phyloP scores from a whole-genome alignment of 2,329 filamentous ascomycete species.

The Periglandula ipomoeae region DNA sequence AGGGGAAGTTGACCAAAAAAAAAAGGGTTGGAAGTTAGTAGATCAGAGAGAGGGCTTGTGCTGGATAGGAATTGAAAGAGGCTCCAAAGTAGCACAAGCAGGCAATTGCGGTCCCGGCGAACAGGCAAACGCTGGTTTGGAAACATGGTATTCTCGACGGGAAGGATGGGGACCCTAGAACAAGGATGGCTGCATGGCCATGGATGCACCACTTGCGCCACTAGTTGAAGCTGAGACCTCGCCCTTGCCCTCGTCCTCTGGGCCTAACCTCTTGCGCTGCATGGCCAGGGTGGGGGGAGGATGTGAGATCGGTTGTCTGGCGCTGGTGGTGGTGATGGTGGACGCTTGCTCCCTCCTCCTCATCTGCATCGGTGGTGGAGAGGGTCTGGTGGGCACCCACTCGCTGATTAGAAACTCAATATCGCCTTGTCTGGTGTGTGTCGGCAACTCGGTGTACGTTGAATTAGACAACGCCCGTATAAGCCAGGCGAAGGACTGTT shows the following conservation, averaged over 20 bases:
- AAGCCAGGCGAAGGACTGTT: too few species aligned
- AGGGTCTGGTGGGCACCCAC: too few species aligned
- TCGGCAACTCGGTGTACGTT: too few species aligned
- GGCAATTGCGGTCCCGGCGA: background rate
- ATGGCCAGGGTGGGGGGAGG: background rate
- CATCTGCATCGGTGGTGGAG: too few species aligned
- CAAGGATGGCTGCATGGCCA: background rate
- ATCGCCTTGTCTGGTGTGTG: too few species aligned
- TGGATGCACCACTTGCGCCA: background rate
- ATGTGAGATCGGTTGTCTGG: too few species aligned
- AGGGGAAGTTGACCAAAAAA: background rate
- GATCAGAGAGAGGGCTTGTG: background rate
- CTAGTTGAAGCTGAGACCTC: background rate
- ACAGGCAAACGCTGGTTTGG: background rate
- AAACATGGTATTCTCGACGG: constrained; percentile 2
- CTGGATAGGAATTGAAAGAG: background rate
- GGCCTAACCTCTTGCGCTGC: too few species aligned
- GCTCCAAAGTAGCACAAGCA: background rate
- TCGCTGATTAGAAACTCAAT: too few species aligned
- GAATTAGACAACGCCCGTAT: too few species aligned
- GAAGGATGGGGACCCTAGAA: constrained; percentile 1
- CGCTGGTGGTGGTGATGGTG: too few species aligned
- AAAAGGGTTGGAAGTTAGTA: background rate
- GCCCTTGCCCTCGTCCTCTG: too few species aligned
- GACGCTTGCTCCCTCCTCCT: too few species aligned